Evolutionary conservation across 1,139 yeast genomes (phyloP), one percentile per base, ranked within the genome.

Genomic region (Sugiyamaella novakii): DNA sequence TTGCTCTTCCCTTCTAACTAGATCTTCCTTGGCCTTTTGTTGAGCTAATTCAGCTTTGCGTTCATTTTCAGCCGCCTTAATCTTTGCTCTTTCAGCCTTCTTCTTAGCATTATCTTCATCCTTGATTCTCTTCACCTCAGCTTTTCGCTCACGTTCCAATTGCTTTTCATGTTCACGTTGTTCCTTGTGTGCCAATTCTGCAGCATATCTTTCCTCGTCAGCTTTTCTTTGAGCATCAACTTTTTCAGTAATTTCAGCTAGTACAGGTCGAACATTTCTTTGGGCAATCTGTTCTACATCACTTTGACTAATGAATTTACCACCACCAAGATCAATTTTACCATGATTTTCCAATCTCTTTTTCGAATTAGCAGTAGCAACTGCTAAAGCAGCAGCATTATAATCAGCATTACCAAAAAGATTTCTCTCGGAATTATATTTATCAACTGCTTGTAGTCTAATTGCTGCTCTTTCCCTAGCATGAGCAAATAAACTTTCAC

Each of bases 281-380:
- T 82, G 72, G n/a, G 98, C 98, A 74, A 92, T 80, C 47, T 78
- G 78, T 55, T 86, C 85, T 54, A 92, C 80, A 64, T 91, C 96
- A 21, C 75, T 77, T 55, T 79, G 86, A 44, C 86, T 75, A 77
- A 91, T 81, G 61, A 79, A 80, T 58, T 87, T 76, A 2, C 98
- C 98, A 58, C 96, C 96, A 54, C 98, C 98, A 57, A 91, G 72
- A 62, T 88, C 78, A 59, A 88, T 76, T 63, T 83, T 76, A 43
- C 87, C 88, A 41, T 62, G 67, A 54, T 65, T 64, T 50, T 72
- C 77, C 51, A 79, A 63, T 59, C 89, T 75, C 59, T 78, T 81
- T 50, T 77, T 77, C 50, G 78, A 71, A 57, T 81, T 79, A 18
- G 43, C 43, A 64, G 85, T 87, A 2, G 96, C 97, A 58, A 85